Evolutionary conservation across 768 basidiomycete species (phyloP).

Genomic region (Mycena belliarum): DNA sequence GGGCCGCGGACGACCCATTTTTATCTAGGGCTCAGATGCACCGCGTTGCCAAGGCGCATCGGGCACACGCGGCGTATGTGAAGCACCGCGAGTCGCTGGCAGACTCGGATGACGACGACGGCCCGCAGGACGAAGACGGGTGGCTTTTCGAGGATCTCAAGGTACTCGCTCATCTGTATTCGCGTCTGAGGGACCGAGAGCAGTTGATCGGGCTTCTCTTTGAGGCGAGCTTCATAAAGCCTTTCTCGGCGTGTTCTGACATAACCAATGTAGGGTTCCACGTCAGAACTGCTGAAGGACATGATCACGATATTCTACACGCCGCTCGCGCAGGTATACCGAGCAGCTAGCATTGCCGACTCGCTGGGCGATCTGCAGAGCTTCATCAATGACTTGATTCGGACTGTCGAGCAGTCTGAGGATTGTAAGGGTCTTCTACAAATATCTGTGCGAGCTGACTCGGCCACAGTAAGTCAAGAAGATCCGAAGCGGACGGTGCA

Average conservation of each 20-base stretch:
- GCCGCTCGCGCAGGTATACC: conserved; percentile 94
- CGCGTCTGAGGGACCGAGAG: conserved; percentile 82
- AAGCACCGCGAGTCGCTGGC: conserved; percentile 55
- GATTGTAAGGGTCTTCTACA: conserved; percentile 58
- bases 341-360: conserved; percentile 95
- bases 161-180: conserved; percentile 76
- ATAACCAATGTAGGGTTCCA: conserved; percentile 68
- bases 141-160: conserved; percentile 95
- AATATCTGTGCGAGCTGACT: neutral
- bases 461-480: conserved; percentile 66
- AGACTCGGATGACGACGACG: conserved; percentile 93
- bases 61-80: conserved; percentile 78
- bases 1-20: conserved; percentile 73
- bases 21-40: conserved; percentile 79
- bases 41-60: conserved; percentile 74
- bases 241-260: neutral
- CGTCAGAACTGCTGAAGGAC: conserved; percentile 93
- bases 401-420: conserved; percentile 90
- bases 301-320: conserved; percentile 99
- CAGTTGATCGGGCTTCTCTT: conserved; percentile 92
- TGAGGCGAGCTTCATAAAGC: conserved; percentile 58
- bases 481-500: conserved; percentile 88
- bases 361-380: conserved; percentile 89
- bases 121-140: conserved; percentile 90
- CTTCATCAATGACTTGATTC: conserved; percentile 93